Conservation (phyloP, 129 eudicot species). For the Silybum marianum region DNA sequence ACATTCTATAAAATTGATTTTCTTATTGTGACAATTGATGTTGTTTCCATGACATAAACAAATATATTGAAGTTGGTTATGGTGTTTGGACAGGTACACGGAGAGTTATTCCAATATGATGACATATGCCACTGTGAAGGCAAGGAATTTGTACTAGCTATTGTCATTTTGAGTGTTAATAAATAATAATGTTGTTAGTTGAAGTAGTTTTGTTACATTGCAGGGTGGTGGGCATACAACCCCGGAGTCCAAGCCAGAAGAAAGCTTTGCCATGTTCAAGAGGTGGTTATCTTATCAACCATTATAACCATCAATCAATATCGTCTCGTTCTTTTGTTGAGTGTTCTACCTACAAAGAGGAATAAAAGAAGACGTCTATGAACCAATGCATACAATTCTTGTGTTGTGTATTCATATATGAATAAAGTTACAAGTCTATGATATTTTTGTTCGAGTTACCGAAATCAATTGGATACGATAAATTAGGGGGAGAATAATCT, state of each 20-base stretch:
- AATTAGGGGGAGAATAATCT: too few species aligned
- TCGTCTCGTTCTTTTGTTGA: background rate
- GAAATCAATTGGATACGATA: too few species aligned
- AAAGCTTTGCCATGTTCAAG: background rate
- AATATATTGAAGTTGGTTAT: background rate
- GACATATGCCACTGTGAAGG: background rate
- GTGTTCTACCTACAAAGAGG: background rate
- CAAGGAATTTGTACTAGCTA: background rate
- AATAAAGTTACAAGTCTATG: background rate
- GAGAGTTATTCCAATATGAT: background rate
- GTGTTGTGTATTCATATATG: background rate
- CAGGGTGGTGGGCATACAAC: background rate
- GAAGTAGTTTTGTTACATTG: background rate
- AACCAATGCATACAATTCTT: background rate
- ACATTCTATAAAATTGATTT: background rate
- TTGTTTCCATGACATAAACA: background rate
- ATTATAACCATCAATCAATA: background rate
- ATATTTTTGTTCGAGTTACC: background rate
- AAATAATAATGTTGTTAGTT: background rate
- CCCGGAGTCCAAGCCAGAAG: background rate
- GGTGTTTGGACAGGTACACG: background rate
- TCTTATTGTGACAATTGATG: background rate
- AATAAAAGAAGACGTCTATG: background rate
- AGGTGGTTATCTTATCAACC: background rate
- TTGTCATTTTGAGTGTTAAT: background rate